Conservation (phyloP, 495 filamentous ascomycete species). For the Aspergillus heteromorphus region DNA sequence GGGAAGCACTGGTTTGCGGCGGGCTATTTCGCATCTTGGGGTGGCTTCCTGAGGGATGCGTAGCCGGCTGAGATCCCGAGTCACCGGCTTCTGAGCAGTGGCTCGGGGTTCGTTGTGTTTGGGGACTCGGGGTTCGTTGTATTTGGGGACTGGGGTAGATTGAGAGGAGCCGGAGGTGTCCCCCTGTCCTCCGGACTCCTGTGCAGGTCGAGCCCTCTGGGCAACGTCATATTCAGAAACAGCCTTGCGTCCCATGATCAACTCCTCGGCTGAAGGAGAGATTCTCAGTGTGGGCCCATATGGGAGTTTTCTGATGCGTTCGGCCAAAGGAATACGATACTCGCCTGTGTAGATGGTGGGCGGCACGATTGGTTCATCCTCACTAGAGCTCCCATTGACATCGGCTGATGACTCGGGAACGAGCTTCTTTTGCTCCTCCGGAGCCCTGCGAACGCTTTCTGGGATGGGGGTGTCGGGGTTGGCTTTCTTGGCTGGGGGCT, state of each 20-base stretch:
- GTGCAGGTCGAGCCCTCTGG: constrained; percentile 1
- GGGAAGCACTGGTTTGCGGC: no score
- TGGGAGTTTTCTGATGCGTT: not conserved
- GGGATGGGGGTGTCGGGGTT: not conserved
- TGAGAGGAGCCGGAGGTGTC: no score
- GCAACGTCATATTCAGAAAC: no score
- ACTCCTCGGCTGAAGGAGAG: constrained; percentile 26
- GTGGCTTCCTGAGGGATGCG: no score
- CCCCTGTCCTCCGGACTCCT: not conserved
- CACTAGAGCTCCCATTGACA: constrained; percentile 7
- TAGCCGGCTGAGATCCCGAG: no score
- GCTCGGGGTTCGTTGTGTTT: not conserved
- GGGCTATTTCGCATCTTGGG: no score
- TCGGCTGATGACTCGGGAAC: constrained; percentile 4
- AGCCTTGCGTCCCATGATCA: constrained; percentile 36
- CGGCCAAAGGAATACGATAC: constrained; percentile 11
- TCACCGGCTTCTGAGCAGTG: no score
- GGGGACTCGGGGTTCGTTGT: not conserved
- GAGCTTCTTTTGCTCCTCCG: not conserved
- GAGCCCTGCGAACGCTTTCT: not conserved
- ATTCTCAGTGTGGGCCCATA: constrained; percentile 29
- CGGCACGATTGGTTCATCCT: constrained; percentile 3
- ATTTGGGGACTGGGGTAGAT: not conserved
- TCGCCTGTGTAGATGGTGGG: constrained; percentile 20
- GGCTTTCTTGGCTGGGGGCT: not conserved